Percentiles rank a stretch among this genome's conserved stretches.
Evolutionary conservation across 306 rosid species (phyloP).

Genomic region (Canavalia ensiformis): DNA sequence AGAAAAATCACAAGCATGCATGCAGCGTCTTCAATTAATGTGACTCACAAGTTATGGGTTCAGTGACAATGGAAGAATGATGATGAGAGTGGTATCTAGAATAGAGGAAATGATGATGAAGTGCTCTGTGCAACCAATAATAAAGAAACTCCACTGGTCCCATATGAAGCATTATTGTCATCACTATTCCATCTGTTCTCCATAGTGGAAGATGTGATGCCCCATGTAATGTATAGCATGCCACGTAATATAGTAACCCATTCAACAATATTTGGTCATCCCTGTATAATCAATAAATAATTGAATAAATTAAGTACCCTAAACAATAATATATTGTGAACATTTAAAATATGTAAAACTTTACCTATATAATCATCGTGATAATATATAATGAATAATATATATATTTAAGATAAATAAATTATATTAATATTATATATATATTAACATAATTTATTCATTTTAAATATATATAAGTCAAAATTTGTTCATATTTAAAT

Average conservation of each 20-base stretch:
- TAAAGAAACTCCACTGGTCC: constrained; percentile 80
- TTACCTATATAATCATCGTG: too few relatives aligned
- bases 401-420: too few relatives aligned
- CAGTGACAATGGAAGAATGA: constrained; percentile 60
- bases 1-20: too few relatives aligned
- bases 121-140: constrained; percentile 83
- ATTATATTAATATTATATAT: too few relatives aligned
- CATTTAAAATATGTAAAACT: too few relatives aligned
- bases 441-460: too few relatives aligned
- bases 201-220: constrained; percentile 56
- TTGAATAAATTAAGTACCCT: too few relatives aligned
- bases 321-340: too few relatives aligned
- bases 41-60: constrained; percentile 61
- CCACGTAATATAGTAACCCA: constrained; percentile 55
- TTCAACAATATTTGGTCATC: constrained; percentile 78
- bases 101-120: constrained; percentile 79
- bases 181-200: constrained; percentile 63
- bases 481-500: too few relatives aligned
- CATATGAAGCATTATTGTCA: constrained; percentile 55
- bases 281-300: constrained; percentile 43
- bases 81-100: constrained; percentile 76
- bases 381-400: too few relatives aligned
- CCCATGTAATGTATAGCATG: background rate
- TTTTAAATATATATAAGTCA: too few relatives aligned
- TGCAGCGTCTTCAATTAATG: too few relatives aligned